Percentiles rank a stretch among this genome's conserved stretches.
These are phyloP conservation scores for Pouteria glomerata DNA, from an alignment of 148 eudicot species.

Conservation along the genomic window DNA sequence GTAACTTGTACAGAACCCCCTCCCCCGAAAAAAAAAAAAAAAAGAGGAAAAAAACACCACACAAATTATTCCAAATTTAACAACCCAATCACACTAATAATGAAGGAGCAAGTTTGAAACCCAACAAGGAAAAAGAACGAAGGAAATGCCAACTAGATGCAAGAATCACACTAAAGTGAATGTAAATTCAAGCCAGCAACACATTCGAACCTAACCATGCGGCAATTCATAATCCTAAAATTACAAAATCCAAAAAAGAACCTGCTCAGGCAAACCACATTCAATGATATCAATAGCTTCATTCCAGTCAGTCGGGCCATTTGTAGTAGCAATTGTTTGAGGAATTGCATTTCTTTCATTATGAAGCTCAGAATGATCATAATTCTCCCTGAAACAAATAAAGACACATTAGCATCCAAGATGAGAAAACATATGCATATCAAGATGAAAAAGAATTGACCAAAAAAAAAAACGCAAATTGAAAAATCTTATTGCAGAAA, in stretches of 20 bases:
- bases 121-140: no score
- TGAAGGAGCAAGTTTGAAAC: no score
- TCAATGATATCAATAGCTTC: slow-evolving; percentile 85
- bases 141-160: no score
- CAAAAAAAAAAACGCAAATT: not conserved
- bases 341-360: slow-evolving; percentile 54
- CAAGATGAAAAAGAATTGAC: not conserved
- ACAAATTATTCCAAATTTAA: not conserved
- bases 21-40: no score
- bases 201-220: no score
- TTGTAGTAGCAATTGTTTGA: slow-evolving; percentile 36
- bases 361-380: slow-evolving; percentile 54
- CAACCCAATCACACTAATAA: no score
- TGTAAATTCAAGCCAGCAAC: no score
- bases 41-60: no score
- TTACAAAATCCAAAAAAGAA: slow-evolving; percentile 3
- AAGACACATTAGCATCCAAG: slow-evolving; percentile 3
- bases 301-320: slow-evolving; percentile 91
- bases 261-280: slow-evolving; percentile 91
- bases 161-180: not conserved
- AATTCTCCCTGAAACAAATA: slow-evolving; percentile 57
- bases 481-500: no score
- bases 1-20: no score
- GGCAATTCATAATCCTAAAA: no score
- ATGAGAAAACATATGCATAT: not conserved